phyloP scores from a whole-genome alignment of 2,329 filamentous ascomycete genomes.

The Nothopassalora personata region DNA sequence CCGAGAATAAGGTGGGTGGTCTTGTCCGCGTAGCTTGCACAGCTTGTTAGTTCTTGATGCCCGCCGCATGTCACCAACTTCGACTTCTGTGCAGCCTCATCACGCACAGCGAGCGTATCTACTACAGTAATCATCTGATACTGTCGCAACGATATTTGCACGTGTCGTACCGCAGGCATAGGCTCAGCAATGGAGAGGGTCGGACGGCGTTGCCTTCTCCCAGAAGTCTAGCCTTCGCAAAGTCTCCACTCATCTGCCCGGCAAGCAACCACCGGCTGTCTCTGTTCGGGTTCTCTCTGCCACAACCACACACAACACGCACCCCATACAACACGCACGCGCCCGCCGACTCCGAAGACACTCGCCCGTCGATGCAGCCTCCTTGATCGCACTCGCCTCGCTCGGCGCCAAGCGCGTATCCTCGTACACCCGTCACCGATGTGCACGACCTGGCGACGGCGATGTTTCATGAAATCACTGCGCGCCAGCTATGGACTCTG shows the following conservation, averaged over 20 bases:
- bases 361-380: constrained; percentile 13
- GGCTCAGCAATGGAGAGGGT: too few relatives aligned
- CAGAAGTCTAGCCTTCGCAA: not conserved
- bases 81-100: not conserved
- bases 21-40: not conserved
- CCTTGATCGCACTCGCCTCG: constrained; percentile 11
- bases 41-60: not conserved
- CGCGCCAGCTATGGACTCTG: constrained; percentile 32
- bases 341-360: not conserved
- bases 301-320: not conserved
- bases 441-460: constrained; percentile 6
- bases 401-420: constrained; percentile 17
- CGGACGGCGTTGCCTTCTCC: too few relatives aligned
- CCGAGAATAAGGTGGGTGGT: not conserved
- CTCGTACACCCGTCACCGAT: constrained; percentile 1
- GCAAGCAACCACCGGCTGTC: too few relatives aligned
- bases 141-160: not conserved
- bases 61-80: not conserved
- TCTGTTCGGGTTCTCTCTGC: too few relatives aligned
- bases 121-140: not conserved
- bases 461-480: constrained; percentile 16
- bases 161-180: too few relatives aligned
- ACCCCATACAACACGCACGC: not conserved
- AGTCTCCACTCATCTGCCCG: too few relatives aligned
- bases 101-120: not conserved